Evolutionary conservation across 192 early-diverging fungal species (phyloP).

Genomic region (Mortierella antarctica): DNA sequence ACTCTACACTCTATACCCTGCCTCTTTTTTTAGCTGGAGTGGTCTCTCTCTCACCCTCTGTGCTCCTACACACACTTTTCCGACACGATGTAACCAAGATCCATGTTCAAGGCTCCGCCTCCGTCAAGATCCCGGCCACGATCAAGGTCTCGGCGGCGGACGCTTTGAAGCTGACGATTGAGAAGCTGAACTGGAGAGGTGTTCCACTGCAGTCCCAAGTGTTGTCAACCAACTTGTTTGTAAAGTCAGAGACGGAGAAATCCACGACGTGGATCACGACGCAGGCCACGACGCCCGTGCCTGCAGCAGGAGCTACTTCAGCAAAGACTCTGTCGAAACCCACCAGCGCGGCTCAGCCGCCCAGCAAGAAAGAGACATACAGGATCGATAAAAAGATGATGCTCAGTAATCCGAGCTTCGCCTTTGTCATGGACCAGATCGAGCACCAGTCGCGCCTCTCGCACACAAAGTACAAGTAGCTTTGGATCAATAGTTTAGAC

Average conservation of each 20-base stretch:
- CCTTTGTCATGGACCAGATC: constrained; percentile 48
- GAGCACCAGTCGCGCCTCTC: constrained; percentile 44
- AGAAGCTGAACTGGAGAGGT: constrained; percentile 42
- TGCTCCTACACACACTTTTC: constrained; percentile 38
- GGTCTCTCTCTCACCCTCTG: constrained; percentile 23
- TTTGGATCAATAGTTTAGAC: not conserved
- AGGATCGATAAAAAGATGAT: constrained; percentile 42
- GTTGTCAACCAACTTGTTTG: constrained; percentile 19
- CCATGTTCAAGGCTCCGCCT: constrained; percentile 40
- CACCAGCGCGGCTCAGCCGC: not conserved
- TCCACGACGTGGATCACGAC: constrained; percentile 28
- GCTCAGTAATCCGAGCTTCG: constrained; percentile 45
- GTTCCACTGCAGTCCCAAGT: constrained; percentile 35
- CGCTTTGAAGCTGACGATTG: constrained; percentile 36
- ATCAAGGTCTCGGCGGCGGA: constrained; percentile 31
- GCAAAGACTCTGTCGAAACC: not conserved
- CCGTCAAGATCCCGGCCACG: constrained; percentile 16
- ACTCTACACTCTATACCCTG: not conserved
- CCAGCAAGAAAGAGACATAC: constrained; percentile 24
- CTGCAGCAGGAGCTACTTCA: not conserved
- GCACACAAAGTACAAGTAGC: constrained; percentile 3
- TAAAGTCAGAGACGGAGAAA: constrained; percentile 33
- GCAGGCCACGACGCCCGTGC: not conserved
- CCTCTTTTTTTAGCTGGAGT: constrained; percentile 26
- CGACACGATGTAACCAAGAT: constrained; percentile 49